Conservation (phyloP, 2,329 filamentous ascomycete genomes). For the Diatrype stigma region DNA sequence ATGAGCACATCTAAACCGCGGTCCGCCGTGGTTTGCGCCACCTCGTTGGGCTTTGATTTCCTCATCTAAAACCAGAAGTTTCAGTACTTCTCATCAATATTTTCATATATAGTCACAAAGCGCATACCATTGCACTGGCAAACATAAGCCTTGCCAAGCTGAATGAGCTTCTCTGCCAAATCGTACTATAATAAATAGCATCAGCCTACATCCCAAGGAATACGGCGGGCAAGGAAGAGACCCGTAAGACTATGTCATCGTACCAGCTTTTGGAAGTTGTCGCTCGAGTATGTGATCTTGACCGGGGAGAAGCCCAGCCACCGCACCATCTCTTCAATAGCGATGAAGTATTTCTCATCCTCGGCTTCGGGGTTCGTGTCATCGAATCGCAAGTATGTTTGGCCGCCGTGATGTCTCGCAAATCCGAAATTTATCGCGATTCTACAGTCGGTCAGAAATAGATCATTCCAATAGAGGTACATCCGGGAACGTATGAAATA, state of each 20-base stretch:
- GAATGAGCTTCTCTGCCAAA: conserved; percentile 79
- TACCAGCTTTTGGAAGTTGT: conserved; percentile 75
- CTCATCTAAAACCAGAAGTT: conserved; percentile 46
- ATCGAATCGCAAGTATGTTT: conserved; percentile 77
- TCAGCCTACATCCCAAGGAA: background rate
- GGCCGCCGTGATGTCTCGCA: conserved; percentile 75
- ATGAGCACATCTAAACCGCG: conserved; percentile 76
- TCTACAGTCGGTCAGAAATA: background rate
- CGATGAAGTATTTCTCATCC: conserved; percentile 81
- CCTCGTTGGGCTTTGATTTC: conserved; percentile 87
- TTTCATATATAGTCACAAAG: background rate
- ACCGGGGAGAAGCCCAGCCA: conserved; percentile 83
- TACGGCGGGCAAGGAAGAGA: background rate
- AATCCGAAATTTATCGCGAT: conserved; percentile 97
- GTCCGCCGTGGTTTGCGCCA: conserved; percentile 62
- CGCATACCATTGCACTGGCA: conserved; percentile 70
- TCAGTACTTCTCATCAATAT: background rate
- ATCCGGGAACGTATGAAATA: background rate
- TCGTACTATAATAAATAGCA: conserved; percentile 54
- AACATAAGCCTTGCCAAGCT: conserved; percentile 69
- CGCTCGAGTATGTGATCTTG: conserved; percentile 80
- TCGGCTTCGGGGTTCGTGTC: conserved; percentile 95
- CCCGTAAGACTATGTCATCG: background rate
- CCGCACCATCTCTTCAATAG: conserved; percentile 81
- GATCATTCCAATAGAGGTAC: too few species aligned